These are phyloP conservation scores for Neoscytalidium dimidiatum DNA, from an alignment of 2,329 filamentous ascomycete species.

Conservation along the genomic window DNA sequence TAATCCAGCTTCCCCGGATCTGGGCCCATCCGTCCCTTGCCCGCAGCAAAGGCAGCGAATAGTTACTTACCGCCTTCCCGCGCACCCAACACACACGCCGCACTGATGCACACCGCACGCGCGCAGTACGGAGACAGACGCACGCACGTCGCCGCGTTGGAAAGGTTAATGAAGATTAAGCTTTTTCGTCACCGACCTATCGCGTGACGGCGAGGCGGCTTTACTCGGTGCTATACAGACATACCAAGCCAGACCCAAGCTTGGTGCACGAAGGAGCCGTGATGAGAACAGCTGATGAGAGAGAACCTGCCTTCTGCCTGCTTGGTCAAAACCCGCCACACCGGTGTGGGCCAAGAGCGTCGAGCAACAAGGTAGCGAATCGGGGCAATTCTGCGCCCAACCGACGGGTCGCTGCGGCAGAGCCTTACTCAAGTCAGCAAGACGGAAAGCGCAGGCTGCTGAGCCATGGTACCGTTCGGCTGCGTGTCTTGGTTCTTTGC, in stretches of 20 bases:
- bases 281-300: slow-evolving; percentile 3
- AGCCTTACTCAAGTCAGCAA: neutral
- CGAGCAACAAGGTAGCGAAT: neutral
- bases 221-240: neutral
- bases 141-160: neutral
- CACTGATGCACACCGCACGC: neutral
- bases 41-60: neutral
- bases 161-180: slow-evolving; percentile 3
- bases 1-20: neutral
- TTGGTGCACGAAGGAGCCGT: neutral
- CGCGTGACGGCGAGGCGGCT: neutral
- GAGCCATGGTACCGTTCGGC: neutral
- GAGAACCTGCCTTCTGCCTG: neutral
- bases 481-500: neutral
- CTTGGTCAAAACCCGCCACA: neutral
- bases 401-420: neutral
- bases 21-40: neutral
- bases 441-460: neutral
- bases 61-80: neutral
- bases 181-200: neutral
- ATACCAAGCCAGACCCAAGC: neutral
- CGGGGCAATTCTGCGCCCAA: neutral
- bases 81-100: neutral
- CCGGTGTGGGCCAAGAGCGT: neutral
- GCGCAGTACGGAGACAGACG: neutral